Conservation (phyloP, 179 eudicot genomes). For the Corrigiola litoralis region DNA sequence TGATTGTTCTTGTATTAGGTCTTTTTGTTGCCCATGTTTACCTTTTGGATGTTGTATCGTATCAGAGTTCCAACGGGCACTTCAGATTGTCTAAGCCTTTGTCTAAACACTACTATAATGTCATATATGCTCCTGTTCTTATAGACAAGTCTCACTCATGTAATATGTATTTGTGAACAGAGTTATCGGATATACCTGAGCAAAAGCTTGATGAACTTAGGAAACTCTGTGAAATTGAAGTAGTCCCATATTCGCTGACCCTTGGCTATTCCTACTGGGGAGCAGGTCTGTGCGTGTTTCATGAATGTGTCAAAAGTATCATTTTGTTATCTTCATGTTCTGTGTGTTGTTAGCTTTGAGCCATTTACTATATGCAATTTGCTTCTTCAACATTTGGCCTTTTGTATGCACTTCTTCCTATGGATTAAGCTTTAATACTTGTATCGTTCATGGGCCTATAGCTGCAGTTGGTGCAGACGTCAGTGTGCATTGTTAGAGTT, state of each 20-base stretch:
- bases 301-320: background rate
- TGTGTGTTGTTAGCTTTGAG: too few species aligned
- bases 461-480: too few species aligned
- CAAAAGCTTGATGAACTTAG: slow-evolving; percentile 67
- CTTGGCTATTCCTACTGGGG: slow-evolving; percentile 97
- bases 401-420: background rate
- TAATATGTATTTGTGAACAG: slow-evolving; percentile 34
- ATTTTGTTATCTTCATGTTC: background rate
- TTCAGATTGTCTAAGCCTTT: background rate
- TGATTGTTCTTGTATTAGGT: background rate
- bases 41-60: too few species aligned
- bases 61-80: too few species aligned
- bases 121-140: background rate
- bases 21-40: background rate
- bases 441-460: too few species aligned
- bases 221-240: slow-evolving; percentile 61
- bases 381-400: background rate
- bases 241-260: slow-evolving; percentile 72
- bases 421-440: too few species aligned
- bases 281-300: slow-evolving; percentile 56
- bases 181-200: slow-evolving; percentile 70
- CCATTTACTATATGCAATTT: background rate
- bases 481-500: too few species aligned
- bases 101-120: background rate
- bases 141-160: slow-evolving; percentile 1